phyloP scores from a whole-genome alignment of 2,329 filamentous ascomycete species.

The Pezicula radicicola region DNA sequence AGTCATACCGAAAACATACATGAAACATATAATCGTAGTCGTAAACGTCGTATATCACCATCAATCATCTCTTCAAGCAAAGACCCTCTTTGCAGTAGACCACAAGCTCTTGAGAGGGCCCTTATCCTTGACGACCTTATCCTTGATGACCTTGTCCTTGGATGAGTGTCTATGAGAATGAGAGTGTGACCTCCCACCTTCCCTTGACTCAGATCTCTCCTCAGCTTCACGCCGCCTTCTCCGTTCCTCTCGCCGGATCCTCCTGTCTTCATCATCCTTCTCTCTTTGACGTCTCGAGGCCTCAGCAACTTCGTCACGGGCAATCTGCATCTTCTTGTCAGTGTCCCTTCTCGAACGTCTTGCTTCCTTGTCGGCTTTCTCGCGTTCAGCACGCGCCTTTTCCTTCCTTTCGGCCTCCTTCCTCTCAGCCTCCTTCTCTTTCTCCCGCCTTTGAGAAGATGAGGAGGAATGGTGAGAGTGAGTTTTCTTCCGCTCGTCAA shows the following conservation, averaged over 20 bases:
- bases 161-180: not conserved
- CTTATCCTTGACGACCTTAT: slow-evolving; percentile 5
- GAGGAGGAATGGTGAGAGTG: slow-evolving; percentile 10
- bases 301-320: slow-evolving; percentile 18
- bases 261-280: slow-evolving; percentile 21
- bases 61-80: slow-evolving; percentile 8
- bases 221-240: slow-evolving; percentile 16
- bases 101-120: slow-evolving; percentile 8
- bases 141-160: slow-evolving; percentile 5
- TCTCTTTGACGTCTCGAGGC: slow-evolving; percentile 13
- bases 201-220: slow-evolving; percentile 10
- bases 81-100: slow-evolving; percentile 11
- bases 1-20: no score
- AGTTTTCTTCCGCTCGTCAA: slow-evolving; percentile 4
- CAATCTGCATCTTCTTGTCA: slow-evolving; percentile 18
- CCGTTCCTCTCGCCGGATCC: slow-evolving; percentile 17
- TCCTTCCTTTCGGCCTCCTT: not conserved
- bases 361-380: slow-evolving; percentile 21
- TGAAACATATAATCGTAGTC: no score
- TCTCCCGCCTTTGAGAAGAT: slow-evolving; percentile 2
- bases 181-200: not conserved
- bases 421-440: slow-evolving; percentile 10
- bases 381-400: slow-evolving; percentile 13
- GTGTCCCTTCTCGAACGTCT: slow-evolving; percentile 17
- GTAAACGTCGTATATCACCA: no score